Percentiles rank a stretch among this genome's conserved stretches.
Conservation (phyloP, 2,329 filamentous ascomycete species). For the Neonectria sp. region DNA sequence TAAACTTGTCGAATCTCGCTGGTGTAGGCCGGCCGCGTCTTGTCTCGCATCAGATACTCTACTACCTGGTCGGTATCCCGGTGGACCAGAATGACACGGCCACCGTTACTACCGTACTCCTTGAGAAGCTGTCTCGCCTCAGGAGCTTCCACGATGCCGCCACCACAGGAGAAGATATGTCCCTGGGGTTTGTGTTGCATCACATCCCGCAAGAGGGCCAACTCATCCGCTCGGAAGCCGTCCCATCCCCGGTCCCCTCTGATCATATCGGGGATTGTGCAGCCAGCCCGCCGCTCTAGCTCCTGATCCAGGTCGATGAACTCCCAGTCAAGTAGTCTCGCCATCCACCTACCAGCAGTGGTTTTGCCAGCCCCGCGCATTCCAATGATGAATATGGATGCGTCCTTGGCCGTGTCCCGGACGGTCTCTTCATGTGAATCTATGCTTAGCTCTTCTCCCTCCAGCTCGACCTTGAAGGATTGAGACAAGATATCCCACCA, state of each 20-base stretch:
- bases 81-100: conserved; percentile 89
- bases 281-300: conserved; percentile 80
- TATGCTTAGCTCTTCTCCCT: conserved; percentile 75
- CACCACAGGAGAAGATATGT: conserved; percentile 93
- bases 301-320: conserved; percentile 92
- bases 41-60: conserved; percentile 89
- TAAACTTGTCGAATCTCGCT: conserved; percentile 95
- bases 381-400: conserved; percentile 93
- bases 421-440: conserved; percentile 33
- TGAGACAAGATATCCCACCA: conserved; percentile 95
- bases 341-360: conserved; percentile 90
- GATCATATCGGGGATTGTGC: conserved; percentile 90
- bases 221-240: conserved; percentile 85
- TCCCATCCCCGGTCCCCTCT: conserved; percentile 83
- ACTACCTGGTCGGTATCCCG: conserved; percentile 91
- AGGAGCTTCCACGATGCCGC: conserved; percentile 90
- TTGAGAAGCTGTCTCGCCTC: conserved; percentile 83
- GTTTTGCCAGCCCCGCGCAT: conserved; percentile 99
- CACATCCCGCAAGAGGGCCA: conserved; percentile 79
- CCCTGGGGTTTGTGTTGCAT: conserved; percentile 82
- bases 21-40: conserved; percentile 91
- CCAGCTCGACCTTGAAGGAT: conserved; percentile 82
- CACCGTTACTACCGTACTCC: conserved; percentile 81
- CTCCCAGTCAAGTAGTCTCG: conserved; percentile 79
- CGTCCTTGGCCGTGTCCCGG: conserved; percentile 52